Evolutionary conservation across 164 flowering plant species (phyloP), one percentile per base, ranked within the genome.

Genomic region (Euptelea pleiosperma): DNA sequence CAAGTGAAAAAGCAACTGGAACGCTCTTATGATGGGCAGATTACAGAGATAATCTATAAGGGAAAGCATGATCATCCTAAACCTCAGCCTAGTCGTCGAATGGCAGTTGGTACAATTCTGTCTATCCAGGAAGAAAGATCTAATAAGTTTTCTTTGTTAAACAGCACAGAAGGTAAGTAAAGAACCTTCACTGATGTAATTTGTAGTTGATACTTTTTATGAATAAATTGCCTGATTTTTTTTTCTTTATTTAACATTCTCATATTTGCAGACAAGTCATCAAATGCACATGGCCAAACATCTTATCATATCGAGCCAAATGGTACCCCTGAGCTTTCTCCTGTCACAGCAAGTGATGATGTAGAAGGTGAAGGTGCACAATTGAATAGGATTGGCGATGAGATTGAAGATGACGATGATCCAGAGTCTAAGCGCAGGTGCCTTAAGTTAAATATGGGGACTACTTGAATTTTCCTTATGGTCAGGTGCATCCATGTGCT

Each of bases 21-120:
- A 52, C 78, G 80, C 22, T 77, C 86, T 39, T 80, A 58, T 62
- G 82, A 76, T 58, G 91, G 95, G 49, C 71, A 64, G 44, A 61
- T 83, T 36, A 70, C 74, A 29, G 89, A 83, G 46, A 75, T 76
- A 61, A 60, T 79, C 35, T 75, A 80, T 68, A 73, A 82, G 67
- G 96, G 91, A 55, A 64, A 66, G 39, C 96, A 88, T 69, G 82
- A 76, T 57, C 96, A 88, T 68, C 82, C 87, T 7, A 79, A 73
- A 60, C 74, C 78, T 49, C 85, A 76, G 48, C 46, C 61, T 21
- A 71, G 57, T 22, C 66, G 71, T 30, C 78, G 79, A 34, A 55
- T 57, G 30, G 63, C 75, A 48, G 64, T 68, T 54, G 70, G 69
- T 55, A 31, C 67, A 45, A 62, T 58, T 33, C 43, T 66, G 30